phyloP scores from a whole-genome alignment of 768 basidiomycete genomes.

The Tricholoma hemisulphureum region DNA sequence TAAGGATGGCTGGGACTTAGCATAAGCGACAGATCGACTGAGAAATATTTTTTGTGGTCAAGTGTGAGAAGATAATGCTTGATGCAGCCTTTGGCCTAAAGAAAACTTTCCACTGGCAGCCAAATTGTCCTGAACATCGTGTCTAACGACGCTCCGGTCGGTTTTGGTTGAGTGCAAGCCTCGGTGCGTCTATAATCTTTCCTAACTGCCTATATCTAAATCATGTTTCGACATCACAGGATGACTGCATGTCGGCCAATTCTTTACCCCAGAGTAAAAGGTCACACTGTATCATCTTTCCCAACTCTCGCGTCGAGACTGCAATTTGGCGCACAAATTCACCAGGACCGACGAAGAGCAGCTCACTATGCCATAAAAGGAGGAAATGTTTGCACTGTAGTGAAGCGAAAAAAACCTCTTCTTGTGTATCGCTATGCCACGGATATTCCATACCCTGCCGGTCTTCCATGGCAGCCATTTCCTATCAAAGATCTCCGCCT shows the following conservation, averaged over 20 bases:
- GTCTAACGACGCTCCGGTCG: constrained; percentile 31
- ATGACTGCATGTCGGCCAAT: constrained; percentile 74
- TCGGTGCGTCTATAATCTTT: constrained; percentile 36
- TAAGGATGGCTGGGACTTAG: too few species aligned
- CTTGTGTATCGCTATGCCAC: neutral
- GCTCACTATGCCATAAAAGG: neutral
- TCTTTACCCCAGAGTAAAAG: too few species aligned
- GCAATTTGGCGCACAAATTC: neutral
- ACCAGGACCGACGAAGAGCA: neutral
- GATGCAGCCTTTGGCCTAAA: too few species aligned
- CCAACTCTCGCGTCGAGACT: constrained; percentile 11
- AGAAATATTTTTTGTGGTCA: too few species aligned
- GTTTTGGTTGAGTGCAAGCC: constrained; percentile 38
- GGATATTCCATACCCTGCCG: constrained; percentile 21
- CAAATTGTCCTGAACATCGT: constrained; percentile 26
- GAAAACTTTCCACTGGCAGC: too few species aligned
- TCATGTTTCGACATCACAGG: constrained; percentile 35
- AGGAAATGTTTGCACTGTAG: neutral
- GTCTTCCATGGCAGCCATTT: constrained; percentile 24
- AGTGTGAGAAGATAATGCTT: too few species aligned
- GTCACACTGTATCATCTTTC: constrained; percentile 48
- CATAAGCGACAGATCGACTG: too few species aligned
- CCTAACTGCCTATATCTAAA: neutral
- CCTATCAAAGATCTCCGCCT: constrained; percentile 7
- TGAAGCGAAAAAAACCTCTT: neutral